phyloP scores from a whole-genome alignment of 345 rosid genomes.

The Hypericum perforatum region DNA sequence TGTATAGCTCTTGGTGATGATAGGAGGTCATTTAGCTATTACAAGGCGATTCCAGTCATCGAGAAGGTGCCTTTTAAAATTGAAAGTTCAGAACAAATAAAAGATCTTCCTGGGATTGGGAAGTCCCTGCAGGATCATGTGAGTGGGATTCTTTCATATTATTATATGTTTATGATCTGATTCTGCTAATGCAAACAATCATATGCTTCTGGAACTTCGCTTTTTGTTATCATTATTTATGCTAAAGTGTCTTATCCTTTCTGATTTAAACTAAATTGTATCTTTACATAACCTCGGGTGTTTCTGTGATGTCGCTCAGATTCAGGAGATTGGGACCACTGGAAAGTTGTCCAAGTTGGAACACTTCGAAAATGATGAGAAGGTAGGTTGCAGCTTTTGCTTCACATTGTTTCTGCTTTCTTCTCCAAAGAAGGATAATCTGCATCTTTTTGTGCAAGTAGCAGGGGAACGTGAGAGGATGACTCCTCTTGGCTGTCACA shows the following conservation, averaged over 20 bases:
- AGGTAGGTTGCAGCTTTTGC: constrained; percentile 33
- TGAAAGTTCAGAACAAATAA: constrained; percentile 74
- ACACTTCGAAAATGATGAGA: constrained; percentile 90
- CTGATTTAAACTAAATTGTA: neutral
- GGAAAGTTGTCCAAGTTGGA: constrained; percentile 87
- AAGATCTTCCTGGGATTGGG: constrained; percentile 80
- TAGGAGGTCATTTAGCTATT: constrained; percentile 84
- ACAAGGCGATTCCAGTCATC: constrained; percentile 77
- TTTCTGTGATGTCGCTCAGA: constrained; percentile 36
- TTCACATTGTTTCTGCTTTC: constrained; percentile 4
- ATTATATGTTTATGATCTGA: neutral
- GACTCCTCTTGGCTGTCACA: no score
- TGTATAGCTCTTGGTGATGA: constrained; percentile 87
- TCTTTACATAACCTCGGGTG: neutral
- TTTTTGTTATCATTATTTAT: no score
- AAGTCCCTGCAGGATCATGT: constrained; percentile 96
- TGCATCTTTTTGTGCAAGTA: neutral
- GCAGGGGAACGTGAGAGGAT: neutral
- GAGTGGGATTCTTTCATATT: constrained; percentile 18
- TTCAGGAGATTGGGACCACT: constrained; percentile 83
- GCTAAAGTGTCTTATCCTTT: neutral
- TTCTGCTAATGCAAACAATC: neutral
- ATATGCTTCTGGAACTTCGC: no score
- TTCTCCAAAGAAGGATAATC: neutral
- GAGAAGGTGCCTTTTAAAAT: constrained; percentile 82